These are phyloP conservation scores for Diaporthe sp. DNA, from an alignment of 2,329 filamentous ascomycete species.

Conservation along the genomic window DNA sequence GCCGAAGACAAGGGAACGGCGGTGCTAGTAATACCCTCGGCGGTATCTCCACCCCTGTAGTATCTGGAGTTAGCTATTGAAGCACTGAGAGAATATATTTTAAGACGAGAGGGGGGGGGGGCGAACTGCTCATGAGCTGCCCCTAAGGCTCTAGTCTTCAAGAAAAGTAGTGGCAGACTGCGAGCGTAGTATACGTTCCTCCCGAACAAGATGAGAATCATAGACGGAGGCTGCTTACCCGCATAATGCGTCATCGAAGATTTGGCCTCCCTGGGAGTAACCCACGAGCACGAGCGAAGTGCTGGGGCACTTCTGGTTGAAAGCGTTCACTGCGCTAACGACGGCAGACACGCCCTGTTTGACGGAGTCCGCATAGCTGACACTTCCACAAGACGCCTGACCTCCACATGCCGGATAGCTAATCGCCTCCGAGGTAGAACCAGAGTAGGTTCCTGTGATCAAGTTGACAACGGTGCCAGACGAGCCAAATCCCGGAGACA, in stretches of 20 bases:
- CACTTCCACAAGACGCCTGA: constrained; percentile 66
- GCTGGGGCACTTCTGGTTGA: constrained; percentile 67
- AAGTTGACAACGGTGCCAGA: constrained; percentile 60
- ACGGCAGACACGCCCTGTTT: constrained; percentile 68
- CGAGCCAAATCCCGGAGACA: constrained; percentile 59
- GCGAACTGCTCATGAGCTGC: not conserved
- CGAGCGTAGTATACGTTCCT: not conserved
- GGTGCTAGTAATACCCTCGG: constrained; percentile 60
- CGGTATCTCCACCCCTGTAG: constrained; percentile 59
- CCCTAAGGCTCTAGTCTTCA: not conserved
- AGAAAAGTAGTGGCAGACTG: not conserved
- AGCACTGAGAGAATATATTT: not conserved
- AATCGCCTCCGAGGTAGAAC: constrained; percentile 62
- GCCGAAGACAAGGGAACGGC: constrained; percentile 58
- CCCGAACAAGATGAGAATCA: too few relatives aligned
- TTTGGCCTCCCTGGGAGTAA: constrained; percentile 76
- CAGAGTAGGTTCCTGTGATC: constrained; percentile 59
- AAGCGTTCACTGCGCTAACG: constrained; percentile 68
- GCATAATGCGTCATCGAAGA: constrained; percentile 74
- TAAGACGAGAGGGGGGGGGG: not conserved
- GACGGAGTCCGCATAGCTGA: constrained; percentile 70
- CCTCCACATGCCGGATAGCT: constrained; percentile 71
- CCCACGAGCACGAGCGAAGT: constrained; percentile 73
- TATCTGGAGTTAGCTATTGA: not conserved
- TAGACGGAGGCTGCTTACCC: constrained; percentile 51